Conservation (phyloP, 148 eudicot species). For the Nepenthes mirabilis region DNA sequence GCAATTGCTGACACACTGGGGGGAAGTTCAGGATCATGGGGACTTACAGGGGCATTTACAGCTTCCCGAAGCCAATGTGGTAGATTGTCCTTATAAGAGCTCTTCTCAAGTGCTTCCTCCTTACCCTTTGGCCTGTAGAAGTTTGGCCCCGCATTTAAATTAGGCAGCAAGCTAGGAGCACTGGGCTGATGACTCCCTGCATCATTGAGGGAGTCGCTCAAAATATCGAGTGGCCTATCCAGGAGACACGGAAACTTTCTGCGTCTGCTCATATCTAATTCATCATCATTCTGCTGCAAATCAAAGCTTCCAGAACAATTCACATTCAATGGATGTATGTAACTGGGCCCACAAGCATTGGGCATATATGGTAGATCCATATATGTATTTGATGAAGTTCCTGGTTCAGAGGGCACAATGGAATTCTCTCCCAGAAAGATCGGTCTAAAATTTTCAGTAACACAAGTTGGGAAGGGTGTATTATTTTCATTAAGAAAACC, state of each 20-base stretch:
- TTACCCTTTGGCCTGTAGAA: constrained; percentile 34
- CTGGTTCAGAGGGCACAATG: constrained; percentile 22
- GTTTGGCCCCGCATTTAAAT: constrained; percentile 14
- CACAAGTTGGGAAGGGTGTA: constrained; percentile 26
- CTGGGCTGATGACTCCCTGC: constrained; percentile 16
- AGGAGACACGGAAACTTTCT: constrained; percentile 26
- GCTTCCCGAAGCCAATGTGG: constrained; percentile 99
- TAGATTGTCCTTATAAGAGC: constrained; percentile 42
- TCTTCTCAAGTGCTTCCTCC: constrained; percentile 26
- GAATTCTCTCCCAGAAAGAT: constrained; percentile 29
- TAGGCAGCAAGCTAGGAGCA: constrained; percentile 17
- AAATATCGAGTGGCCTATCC: constrained; percentile 23
- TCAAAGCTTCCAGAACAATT: constrained; percentile 9
- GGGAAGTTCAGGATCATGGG: constrained; percentile 51
- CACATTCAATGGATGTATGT: constrained; percentile 18
- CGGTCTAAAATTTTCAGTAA: constrained; percentile 28
- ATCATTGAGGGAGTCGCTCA: constrained; percentile 17
- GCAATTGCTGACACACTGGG: constrained; percentile 84
- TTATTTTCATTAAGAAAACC: constrained; percentile 24
- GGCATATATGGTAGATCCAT: constrained; percentile 33
- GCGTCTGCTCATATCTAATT: constrained; percentile 10
- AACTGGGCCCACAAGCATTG: constrained; percentile 32
- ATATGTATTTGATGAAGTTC: constrained; percentile 24
- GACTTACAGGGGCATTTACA: constrained; percentile 39
- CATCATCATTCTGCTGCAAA: constrained; percentile 21